A percentile compares a stretch with the other conserved stretches of the same genome.
Conservation (phyloP, 75 land plant genomes). For the Pinus tabuliformis region DNA sequence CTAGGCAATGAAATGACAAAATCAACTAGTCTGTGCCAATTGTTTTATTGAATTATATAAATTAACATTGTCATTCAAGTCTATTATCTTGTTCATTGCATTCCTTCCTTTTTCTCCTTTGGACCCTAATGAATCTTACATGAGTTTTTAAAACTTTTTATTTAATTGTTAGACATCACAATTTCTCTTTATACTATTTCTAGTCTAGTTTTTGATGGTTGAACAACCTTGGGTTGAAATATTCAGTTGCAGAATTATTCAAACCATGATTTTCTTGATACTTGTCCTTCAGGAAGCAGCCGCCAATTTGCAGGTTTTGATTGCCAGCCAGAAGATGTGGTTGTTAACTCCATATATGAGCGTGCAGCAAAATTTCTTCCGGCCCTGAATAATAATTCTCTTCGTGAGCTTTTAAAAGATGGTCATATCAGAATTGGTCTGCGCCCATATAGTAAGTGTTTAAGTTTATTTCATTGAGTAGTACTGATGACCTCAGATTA, state of each 20-base stretch:
- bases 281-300: constrained; percentile 75
- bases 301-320: constrained; percentile 83
- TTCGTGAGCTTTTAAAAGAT: constrained; percentile 16
- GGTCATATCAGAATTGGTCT: constrained; percentile 68
- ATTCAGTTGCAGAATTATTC: background rate
- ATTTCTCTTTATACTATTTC: background rate
- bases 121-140: background rate
- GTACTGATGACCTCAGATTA: background rate
- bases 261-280: background rate
- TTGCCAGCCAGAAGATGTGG: constrained; percentile 40
- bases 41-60: background rate
- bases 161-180: background rate
- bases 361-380: constrained; percentile 79
- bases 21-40: background rate
- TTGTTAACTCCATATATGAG: constrained; percentile 56
- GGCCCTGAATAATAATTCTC: constrained; percentile 27
- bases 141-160: background rate
- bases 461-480: background rate
- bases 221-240: background rate
- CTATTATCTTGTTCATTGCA: background rate
- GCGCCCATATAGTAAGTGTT: constrained; percentile 79
- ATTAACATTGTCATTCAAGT: background rate
- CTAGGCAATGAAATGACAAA: background rate
- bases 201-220: background rate
- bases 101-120: background rate